Conservation (phyloP, 2,329 filamentous ascomycete species). For the Talaromyces sp. region DNA sequence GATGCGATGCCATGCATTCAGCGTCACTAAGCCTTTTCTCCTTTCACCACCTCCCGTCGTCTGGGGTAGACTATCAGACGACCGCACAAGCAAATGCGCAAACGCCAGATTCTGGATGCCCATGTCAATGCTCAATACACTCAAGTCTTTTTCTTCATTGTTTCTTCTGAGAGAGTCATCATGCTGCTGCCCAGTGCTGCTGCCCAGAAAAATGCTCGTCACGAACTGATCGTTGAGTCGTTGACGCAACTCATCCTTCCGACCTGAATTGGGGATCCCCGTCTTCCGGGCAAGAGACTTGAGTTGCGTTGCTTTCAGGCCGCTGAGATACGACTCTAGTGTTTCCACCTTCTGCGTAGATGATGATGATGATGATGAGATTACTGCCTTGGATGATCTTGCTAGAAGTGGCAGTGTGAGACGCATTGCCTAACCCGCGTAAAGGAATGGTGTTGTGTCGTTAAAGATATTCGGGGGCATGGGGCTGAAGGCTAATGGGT, state of each 20-base stretch:
- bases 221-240: conserved; percentile 42
- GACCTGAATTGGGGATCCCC: conserved; percentile 57
- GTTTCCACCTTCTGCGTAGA: neutral
- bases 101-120: conserved; percentile 78
- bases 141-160: conserved; percentile 29
- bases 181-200: too few relatives aligned
- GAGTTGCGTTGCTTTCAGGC: conserved; percentile 53
- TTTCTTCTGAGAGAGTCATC: too few relatives aligned
- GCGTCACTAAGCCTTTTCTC: conserved; percentile 21
- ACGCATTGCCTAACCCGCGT: conserved; percentile 2
- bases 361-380: neutral
- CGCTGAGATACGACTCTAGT: conserved; percentile 25
- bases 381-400: neutral
- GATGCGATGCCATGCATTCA: conserved; percentile 44
- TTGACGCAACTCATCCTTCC: conserved; percentile 54
- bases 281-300: conserved; percentile 59
- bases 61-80: neutral
- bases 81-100: conserved; percentile 54
- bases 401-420: neutral
- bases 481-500: neutral
- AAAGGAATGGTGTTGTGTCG: neutral
- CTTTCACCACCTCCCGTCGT: conserved; percentile 20
- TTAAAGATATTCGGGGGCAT: neutral
- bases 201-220: conserved; percentile 18
- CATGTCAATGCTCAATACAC: conserved; percentile 77